Evolutionary conservation across 2,329 filamentous ascomycete genomes (phyloP).

Genomic region (Fusarium lyarnte): DNA sequence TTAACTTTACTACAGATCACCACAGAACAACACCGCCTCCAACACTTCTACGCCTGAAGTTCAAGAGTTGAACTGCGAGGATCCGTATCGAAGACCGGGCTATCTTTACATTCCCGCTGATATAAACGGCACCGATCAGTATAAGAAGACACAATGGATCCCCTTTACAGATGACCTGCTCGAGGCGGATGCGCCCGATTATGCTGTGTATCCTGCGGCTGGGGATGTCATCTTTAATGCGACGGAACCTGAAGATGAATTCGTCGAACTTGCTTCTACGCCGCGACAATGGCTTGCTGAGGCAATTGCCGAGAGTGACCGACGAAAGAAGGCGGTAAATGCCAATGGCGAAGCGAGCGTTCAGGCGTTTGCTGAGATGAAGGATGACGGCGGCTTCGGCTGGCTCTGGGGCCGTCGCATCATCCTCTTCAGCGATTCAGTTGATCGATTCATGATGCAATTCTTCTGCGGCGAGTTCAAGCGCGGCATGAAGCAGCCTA

Average conservation of each 20-base stretch:
- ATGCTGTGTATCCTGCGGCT: constrained; percentile 51
- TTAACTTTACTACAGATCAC: constrained; percentile 1
- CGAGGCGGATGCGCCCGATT: constrained; percentile 63
- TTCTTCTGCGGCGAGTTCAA: constrained; percentile 35
- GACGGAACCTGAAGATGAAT: constrained; percentile 51
- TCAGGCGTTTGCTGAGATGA: constrained; percentile 12
- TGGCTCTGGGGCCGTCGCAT: constrained; percentile 39
- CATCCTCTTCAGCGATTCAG: constrained; percentile 32
- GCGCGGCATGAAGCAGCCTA: constrained; percentile 17
- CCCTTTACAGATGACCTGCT: constrained; percentile 56
- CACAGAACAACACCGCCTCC: background rate
- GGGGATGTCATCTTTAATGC: constrained; percentile 73
- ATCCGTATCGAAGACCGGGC: constrained; percentile 60
- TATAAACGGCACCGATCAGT: constrained; percentile 64
- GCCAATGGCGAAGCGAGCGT: background rate
- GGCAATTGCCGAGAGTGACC: constrained; percentile 21
- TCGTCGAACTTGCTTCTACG: constrained; percentile 14
- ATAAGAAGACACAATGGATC: constrained; percentile 57
- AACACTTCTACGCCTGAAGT: background rate
- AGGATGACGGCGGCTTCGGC: constrained; percentile 24
- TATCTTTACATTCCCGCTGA: constrained; percentile 60
- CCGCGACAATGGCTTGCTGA: constrained; percentile 29
- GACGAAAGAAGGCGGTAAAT: constrained; percentile 16
- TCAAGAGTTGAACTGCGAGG: constrained; percentile 23
- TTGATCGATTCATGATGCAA: constrained; percentile 37